Base-by-base conservation (phyloP, 2,329 filamentous ascomycete genomes). In the Fusarium sp. region DNA sequence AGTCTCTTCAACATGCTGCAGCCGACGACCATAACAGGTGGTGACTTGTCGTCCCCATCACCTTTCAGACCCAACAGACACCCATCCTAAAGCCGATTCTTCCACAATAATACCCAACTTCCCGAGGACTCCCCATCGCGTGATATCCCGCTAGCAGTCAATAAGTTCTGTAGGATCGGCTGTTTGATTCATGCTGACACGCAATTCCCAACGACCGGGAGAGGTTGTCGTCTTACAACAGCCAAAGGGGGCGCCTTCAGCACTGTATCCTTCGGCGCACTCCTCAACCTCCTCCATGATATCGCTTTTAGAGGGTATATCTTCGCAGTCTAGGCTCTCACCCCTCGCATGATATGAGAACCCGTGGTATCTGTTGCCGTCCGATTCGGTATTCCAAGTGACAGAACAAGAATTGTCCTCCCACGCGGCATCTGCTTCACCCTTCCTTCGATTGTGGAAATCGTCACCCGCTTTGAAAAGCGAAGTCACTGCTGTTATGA, bases 91-190 rank as follows among this genome's bases (percentile, higher is more conserved):
- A n/a, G n/a, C n/a, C n/a, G n/a, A n/a, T n/a, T n/a, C n/a, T n/a
- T n/a, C n/a, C n/a, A n/a, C n/a, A n/a, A n/a, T 2, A 38, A 11
- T 38, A 18, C 16, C 9, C 32, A 5, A 18, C 32, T 6, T 38
- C 3, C 16, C 9, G 3, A 38, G 5, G 11, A 10, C 9, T 38
- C 1, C 9, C 3, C 34, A 10, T 7, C 5, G 9, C 6, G 5
- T n/a, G 3, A n/a, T n/a, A 38, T 6, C 10, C 1, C 3, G 1
- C 34, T 38, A 38, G 9, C 34, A 38, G 18, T n/a, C 6, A n/a
- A 38, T 3, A 11, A n/a, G 3, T 3, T 38, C 3, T 18, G 34
- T 38, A 18, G 6, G 34, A 38, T n/a, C 18, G 34, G 34, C 18
- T n/a, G 34, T 38, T 16, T 10, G 3, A 11, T 38, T 38, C 34